Base-by-base conservation (phyloP, 768 basidiomycete species). In the Mycena epipterygia region DNA sequence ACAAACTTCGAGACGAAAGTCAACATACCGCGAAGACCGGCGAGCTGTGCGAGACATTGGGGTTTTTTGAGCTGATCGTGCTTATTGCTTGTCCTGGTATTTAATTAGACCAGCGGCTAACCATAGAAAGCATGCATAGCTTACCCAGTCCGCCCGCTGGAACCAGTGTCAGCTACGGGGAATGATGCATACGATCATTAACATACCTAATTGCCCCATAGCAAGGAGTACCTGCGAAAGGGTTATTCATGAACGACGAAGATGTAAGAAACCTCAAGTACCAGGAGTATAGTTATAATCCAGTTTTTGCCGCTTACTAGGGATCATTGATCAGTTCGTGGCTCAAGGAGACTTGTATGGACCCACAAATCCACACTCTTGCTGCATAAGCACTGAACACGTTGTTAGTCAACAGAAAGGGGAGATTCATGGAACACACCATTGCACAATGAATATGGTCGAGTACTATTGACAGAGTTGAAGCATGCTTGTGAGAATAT, bases 381-480 rank as follows among this genome's bases (percentile, higher is more conserved):
- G 33, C 46, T 8, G 32, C 59, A 25, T 61, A 61, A 5, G 21
- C 29, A n/a, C 59, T 61, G 23, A 16, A 49, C 35, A 44, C 23
- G 29, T 4, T 3, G 39, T 41, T 25, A 42, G 17, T n/a, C 5
- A 14, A 5, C 1, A 23, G n/a, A 41, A n/a, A 17, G 6, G n/a
- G n/a, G n/a, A 19, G 2, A 21, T 3, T 8, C 12, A 33, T 2
- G 57, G 41, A 2, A 17, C 56, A 23, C 7, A 61, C 59, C 59
- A 61, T 61, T 61, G 59, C 23, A 61, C 59, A 48, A 61, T 33
- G 11, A n/a, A 61, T 29, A 61, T 61, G 21, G 32, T 61, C 12
- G 23, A 23, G 19, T 61, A 61, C 59, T 25, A 48, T 35, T 27
- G 2, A 17, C 5, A 19, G 17, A n/a, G n/a, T 23, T 49, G 2